Conservation (phyloP, 768 basidiomycete species). For the Gloeophyllum trabeum region DNA sequence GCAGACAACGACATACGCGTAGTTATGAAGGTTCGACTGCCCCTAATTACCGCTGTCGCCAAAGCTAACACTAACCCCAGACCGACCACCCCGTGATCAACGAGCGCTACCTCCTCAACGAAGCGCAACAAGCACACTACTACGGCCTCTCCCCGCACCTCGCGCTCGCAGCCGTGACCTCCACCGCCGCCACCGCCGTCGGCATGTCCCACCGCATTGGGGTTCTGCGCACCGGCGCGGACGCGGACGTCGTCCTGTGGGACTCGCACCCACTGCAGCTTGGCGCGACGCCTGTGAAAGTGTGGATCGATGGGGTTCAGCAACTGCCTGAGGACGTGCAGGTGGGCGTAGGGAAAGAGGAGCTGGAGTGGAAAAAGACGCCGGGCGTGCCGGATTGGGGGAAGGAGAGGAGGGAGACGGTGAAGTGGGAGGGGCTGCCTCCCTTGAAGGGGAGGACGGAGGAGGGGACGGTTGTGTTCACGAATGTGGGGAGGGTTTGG, state of each 20-base stretch:
- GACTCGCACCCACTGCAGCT: slow-evolving; percentile 28
- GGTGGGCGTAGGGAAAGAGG: slow-evolving; percentile 14
- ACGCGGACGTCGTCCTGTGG: slow-evolving; percentile 31
- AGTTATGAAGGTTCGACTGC: slow-evolving; percentile 51
- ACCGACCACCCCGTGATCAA: slow-evolving; percentile 58
- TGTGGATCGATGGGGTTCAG: slow-evolving; percentile 79
- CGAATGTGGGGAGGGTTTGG: slow-evolving; percentile 38
- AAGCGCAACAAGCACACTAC: slow-evolving; percentile 78
- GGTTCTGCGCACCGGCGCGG: slow-evolving; percentile 27
- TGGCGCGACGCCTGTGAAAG: slow-evolving; percentile 38
- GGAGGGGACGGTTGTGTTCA: slow-evolving; percentile 40
- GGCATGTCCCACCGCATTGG: slow-evolving; percentile 81
- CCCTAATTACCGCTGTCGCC: not conserved
- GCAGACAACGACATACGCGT: slow-evolving; percentile 57
- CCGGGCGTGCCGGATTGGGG: slow-evolving; percentile 65
- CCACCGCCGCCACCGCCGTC: slow-evolving; percentile 56
- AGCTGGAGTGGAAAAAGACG: slow-evolving; percentile 18
- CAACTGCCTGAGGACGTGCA: slow-evolving; percentile 34
- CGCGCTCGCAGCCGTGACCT: slow-evolving; percentile 68
- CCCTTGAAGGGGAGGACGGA: slow-evolving; percentile 40
- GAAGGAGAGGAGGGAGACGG: slow-evolving; percentile 47
- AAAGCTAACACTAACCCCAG: slow-evolving; percentile 18
- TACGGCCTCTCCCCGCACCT: slow-evolving; percentile 64
- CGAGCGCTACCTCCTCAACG: slow-evolving; percentile 68
- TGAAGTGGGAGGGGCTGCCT: slow-evolving; percentile 65